Base-by-base conservation (phyloP, 2,329 filamentous ascomycete species). In the Phoma sp. region DNA sequence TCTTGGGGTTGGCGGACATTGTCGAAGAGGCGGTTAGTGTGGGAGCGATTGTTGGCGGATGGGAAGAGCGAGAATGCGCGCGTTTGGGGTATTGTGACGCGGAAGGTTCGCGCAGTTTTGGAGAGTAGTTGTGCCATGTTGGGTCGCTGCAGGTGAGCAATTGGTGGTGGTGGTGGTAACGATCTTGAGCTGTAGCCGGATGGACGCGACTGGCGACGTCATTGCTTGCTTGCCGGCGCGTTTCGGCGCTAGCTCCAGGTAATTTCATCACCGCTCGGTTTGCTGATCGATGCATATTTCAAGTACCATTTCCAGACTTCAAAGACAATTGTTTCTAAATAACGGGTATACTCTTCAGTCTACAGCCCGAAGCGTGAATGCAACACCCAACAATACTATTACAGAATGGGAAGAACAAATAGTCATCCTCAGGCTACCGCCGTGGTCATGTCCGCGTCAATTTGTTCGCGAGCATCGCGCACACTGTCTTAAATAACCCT, bases 1-100 rank as follows among this genome's bases (percentile, higher is more conserved):
- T 82, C 80, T 32, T 77, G 70, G 44, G 79, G 78, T 29, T 68
- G 72, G 47, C 80, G 79, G 41, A 82, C 64, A n/a, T 75, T 76
- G 44, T 67, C 66, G 61, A 69, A 75, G 53, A 73, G 58, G 58
- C 71, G 70, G 58, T 73, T 73, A 37, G 43, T 58, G 52, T 64
- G 52, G 9, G 62, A 57, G 49, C 55, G 62, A 9, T 38, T 47
- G 18, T 35, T 42, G 2, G 55, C 36, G 0, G 55, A 42, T 35
- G 64, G 51, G 18, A 65, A 55, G 47, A 66, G 60, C 5, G 62
- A 58, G 50, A 67, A 64, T 30, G 55, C 13, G 39, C 62, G 52
- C 3, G 46, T n/a, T 41, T 52, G 52, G 11, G 43, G 45, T 10
- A 25, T 7, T 1, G 47, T n/a, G 14, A 40, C 8, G 29, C 30